These are phyloP conservation scores for Zygotorulaspora sp. DNA, from an alignment of 805 yeast genomes.

Conservation along the genomic window DNA sequence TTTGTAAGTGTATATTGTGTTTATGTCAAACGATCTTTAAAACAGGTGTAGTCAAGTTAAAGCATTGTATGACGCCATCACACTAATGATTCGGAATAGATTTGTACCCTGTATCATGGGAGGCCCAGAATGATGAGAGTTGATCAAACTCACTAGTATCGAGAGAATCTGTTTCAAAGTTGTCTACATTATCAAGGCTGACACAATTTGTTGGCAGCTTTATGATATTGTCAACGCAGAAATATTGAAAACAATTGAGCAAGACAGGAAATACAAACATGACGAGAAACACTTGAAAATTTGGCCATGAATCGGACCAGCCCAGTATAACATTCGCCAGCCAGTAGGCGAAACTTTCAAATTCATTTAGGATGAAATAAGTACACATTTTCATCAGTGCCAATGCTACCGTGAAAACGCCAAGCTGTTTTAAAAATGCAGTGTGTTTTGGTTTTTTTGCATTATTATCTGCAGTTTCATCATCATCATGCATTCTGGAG, in stretches of 20 bases:
- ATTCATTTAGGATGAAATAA: constrained; percentile 53
- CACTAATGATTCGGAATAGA: no score
- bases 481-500: constrained; percentile 10
- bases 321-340: constrained; percentile 70
- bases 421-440: constrained; percentile 67
- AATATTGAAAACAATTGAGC: constrained; percentile 69
- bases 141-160: constrained; percentile 1
- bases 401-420: constrained; percentile 61
- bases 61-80: no score
- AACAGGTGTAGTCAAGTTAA: no score
- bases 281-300: constrained; percentile 79
- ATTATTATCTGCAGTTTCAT: constrained; percentile 52
- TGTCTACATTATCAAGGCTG: constrained; percentile 25
- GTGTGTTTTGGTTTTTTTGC: constrained; percentile 52
- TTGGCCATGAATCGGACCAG: constrained; percentile 80
- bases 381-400: constrained; percentile 58
- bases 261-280: constrained; percentile 76
- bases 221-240: constrained; percentile 69
- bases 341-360: constrained; percentile 67
- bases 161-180: constrained; percentile 27
- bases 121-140: neutral
- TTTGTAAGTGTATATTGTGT: no score
- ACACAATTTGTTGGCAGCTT: constrained; percentile 43
- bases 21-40: no score
- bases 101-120: neutral